Evolutionary conservation across 2,329 filamentous ascomycete genomes (phyloP), one percentile per base, ranked within the genome.

Genomic region (Trichoderma koningiopsis): DNA sequence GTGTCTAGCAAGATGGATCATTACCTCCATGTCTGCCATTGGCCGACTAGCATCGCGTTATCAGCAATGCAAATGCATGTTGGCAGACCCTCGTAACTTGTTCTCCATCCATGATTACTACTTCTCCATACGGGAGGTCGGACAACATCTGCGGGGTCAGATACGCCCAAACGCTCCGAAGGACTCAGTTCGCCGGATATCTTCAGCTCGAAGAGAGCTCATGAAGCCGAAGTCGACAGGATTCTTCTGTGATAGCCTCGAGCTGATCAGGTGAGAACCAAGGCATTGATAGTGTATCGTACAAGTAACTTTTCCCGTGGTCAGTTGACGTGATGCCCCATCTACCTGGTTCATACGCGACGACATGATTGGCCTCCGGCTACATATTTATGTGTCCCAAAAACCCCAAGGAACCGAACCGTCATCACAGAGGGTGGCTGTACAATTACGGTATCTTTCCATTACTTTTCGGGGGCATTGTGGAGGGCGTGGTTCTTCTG

Each of bases 341-440:
- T 22, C 19, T 56, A 66, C 49, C 63, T 58, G 37, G 19, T 57
- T 40, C 31, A 52, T 29, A 40, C 31, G 55, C 14, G 52, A 52
- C 53, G 31, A 27, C 33, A n/a, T 58, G 53, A 67, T 67, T 67
- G 63, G 55, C 53, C 35, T 52, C 40, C n/a, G 29, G 31, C 11
- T 27, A 31, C n/a, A 6, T 56, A 8, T 56, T 1, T 11, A 31
- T 55, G 16, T 31, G 33, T 40, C 24, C 24, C 24, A n/a, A 33
- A 33, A 24, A 40, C 19, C 61, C 24, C 13, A 14, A 19, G 29
- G 19, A 29, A 22, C 13, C 33, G 10, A 29, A 35, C 3, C 13
- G 33, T 19, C n/a, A 27, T 43, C 24, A 43, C 35, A 24, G 47
- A 29, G 7, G 14, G 24, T 22, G 40, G 29, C 24, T 64, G 49